These are phyloP conservation scores for Metschnikowia lachancei DNA, from an alignment of 805 yeast species.

Conservation along the genomic window DNA sequence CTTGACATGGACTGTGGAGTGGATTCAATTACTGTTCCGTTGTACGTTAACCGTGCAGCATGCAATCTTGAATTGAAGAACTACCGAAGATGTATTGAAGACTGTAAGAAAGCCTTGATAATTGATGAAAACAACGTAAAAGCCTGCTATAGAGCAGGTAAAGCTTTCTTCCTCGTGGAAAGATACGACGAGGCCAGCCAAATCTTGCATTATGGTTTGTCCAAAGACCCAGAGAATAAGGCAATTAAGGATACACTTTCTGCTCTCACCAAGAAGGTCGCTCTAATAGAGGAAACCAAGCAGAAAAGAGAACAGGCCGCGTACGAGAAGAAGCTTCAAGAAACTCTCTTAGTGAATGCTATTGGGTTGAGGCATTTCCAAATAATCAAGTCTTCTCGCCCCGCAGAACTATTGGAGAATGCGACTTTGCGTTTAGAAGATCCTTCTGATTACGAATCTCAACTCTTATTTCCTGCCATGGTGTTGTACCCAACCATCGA, in stretches of 20 bases:
- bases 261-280: constrained; percentile 39
- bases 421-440: constrained; percentile 60
- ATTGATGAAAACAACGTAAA: constrained; percentile 70
- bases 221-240: constrained; percentile 56
- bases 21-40: constrained; percentile 53
- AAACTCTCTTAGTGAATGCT: constrained; percentile 54
- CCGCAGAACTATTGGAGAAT: constrained; percentile 54
- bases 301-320: constrained; percentile 37
- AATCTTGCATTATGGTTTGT: constrained; percentile 62
- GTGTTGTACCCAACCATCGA: constrained; percentile 78
- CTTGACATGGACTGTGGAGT: constrained; percentile 66
- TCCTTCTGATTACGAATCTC: constrained; percentile 66
- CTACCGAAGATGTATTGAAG: constrained; percentile 81
- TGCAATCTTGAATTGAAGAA: constrained; percentile 84
- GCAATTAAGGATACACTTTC: constrained; percentile 49
- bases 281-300: constrained; percentile 25
- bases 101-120: constrained; percentile 68
- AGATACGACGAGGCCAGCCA: constrained; percentile 69
- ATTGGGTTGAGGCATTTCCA: constrained; percentile 56
- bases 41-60: constrained; percentile 83
- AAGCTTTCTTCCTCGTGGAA: constrained; percentile 69
- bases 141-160: constrained; percentile 82
- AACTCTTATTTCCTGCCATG: constrained; percentile 77
- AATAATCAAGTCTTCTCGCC: constrained; percentile 47
- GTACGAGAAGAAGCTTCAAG: constrained; percentile 41